phyloP scores from a whole-genome alignment of 75 land plant genomes.

The Ceratopteris richardii region DNA sequence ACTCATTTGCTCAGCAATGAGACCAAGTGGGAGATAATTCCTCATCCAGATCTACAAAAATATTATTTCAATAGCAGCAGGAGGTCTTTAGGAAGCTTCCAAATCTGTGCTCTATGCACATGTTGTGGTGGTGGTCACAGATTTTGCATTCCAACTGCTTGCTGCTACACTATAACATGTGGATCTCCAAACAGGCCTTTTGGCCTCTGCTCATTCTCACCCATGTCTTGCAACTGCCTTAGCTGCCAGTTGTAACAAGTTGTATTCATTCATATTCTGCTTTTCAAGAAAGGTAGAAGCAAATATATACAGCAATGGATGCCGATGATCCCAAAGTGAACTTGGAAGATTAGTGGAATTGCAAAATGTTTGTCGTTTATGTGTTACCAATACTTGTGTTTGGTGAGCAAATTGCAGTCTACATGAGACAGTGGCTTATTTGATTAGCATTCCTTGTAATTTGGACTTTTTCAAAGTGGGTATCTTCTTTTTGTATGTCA shows the following conservation, averaged over 20 bases:
- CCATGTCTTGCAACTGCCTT: slow-evolving; percentile 79
- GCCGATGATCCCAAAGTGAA: too few species aligned
- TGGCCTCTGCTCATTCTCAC: slow-evolving; percentile 81
- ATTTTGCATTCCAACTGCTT: slow-evolving; percentile 70
- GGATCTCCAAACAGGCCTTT: slow-evolving; percentile 76
- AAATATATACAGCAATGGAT: too few species aligned
- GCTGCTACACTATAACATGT: slow-evolving; percentile 86
- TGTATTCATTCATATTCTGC: background rate
- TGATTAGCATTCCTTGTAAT: too few species aligned
- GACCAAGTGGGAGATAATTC: slow-evolving; percentile 2
- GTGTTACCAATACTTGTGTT: too few species aligned
- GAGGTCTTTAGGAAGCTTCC: slow-evolving; percentile 59
- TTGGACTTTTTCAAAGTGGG: too few species aligned
- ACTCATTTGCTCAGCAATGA: background rate
- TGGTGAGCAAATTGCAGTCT: too few species aligned
- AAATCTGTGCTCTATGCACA: slow-evolving; percentile 71
- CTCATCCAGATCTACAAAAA: background rate
- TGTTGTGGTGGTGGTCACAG: slow-evolving; percentile 64
- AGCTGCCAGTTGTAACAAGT: slow-evolving; percentile 65
- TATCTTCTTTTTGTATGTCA: too few species aligned
- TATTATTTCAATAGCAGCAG: slow-evolving; percentile 39
- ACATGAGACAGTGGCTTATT: too few species aligned
- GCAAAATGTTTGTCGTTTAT: too few species aligned
- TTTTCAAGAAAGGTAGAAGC: too few species aligned
- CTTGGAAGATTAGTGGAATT: too few species aligned